Percentiles rank a stretch among this genome's conserved stretches.
These are phyloP conservation scores for Colletotrichum incanum DNA, from an alignment of 2,329 filamentous ascomycete genomes.

Conservation along the genomic window DNA sequence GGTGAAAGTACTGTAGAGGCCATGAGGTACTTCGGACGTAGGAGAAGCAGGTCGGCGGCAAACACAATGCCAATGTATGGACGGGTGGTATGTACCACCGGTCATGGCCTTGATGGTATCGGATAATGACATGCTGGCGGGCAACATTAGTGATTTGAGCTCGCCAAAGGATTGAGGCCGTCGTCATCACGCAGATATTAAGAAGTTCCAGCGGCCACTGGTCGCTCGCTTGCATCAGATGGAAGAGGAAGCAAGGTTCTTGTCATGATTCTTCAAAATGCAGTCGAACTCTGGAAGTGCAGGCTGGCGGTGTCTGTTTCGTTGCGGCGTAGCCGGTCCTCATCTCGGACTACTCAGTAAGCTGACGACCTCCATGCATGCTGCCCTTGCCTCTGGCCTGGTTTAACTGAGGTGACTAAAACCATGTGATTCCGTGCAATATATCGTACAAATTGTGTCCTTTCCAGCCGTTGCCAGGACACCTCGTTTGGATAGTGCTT, in stretches of 20 bases:
- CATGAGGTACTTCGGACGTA: too few species aligned
- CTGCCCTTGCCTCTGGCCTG: not conserved
- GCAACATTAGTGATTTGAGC: not conserved
- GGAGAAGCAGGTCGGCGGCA: too few species aligned
- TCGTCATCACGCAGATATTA: not conserved
- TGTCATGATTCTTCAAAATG: not conserved
- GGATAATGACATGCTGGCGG: not conserved
- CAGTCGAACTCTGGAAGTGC: not conserved
- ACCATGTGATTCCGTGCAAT: not conserved
- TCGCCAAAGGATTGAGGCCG: not conserved
- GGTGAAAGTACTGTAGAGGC: too few species aligned
- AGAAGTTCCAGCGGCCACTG: not conserved
- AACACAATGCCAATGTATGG: too few species aligned
- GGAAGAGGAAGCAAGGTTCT: not conserved
- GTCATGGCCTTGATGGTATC: too few species aligned
- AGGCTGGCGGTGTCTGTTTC: not conserved
- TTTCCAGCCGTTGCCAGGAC: conserved; percentile 12
- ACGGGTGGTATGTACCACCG: too few species aligned
- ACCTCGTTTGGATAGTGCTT: conserved; percentile 1
- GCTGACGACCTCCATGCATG: conserved; percentile 15
- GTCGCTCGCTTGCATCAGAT: not conserved
- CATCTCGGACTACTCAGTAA: conserved; percentile 21
- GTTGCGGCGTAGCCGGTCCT: not conserved
- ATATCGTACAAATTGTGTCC: not conserved
- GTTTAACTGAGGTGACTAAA: not conserved